These are phyloP conservation scores for Epichloe sibirici DNA, from an alignment of 2,329 filamentous ascomycete species.

Conservation along the genomic window DNA sequence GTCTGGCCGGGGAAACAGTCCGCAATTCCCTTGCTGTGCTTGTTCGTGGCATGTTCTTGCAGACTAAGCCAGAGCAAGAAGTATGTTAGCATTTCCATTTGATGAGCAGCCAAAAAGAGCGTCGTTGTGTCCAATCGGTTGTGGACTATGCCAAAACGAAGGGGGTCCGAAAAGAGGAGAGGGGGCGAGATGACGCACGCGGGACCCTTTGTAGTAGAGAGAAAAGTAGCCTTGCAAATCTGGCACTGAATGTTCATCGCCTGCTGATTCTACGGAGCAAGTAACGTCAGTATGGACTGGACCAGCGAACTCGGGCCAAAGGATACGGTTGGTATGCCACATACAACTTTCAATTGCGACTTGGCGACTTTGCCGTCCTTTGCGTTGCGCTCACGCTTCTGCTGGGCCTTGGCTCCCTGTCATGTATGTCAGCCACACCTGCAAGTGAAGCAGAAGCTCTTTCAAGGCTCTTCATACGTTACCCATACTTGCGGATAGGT, in stretches of 20 bases:
- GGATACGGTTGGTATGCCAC: constrained; percentile 18
- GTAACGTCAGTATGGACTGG: background rate
- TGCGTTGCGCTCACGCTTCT: constrained; percentile 61
- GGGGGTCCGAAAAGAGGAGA: background rate
- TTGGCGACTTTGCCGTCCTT: constrained; percentile 47
- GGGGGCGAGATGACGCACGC: constrained; percentile 35
- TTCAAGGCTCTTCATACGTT: background rate
- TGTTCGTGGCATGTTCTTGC: constrained; percentile 60
- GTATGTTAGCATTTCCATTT: background rate
- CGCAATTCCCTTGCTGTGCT: constrained; percentile 59
- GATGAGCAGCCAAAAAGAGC: background rate
- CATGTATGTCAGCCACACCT: background rate
- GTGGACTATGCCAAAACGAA: background rate
- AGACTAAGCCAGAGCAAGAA: constrained; percentile 30
- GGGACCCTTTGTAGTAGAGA: constrained; percentile 63
- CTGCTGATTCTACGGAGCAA: constrained; percentile 47
- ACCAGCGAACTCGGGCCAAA: background rate
- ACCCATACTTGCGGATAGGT: constrained; percentile 1
- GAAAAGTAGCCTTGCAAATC: constrained; percentile 66
- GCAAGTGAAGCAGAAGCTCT: background rate
- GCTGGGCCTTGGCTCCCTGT: constrained; percentile 53
- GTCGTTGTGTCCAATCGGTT: background rate
- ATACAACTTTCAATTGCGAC: constrained; percentile 57
- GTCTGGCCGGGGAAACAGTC: constrained; percentile 55
- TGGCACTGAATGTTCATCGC: constrained; percentile 68